phyloP scores from a whole-genome alignment of 768 basidiomycete species.

The Pleurotus ostreatus region DNA sequence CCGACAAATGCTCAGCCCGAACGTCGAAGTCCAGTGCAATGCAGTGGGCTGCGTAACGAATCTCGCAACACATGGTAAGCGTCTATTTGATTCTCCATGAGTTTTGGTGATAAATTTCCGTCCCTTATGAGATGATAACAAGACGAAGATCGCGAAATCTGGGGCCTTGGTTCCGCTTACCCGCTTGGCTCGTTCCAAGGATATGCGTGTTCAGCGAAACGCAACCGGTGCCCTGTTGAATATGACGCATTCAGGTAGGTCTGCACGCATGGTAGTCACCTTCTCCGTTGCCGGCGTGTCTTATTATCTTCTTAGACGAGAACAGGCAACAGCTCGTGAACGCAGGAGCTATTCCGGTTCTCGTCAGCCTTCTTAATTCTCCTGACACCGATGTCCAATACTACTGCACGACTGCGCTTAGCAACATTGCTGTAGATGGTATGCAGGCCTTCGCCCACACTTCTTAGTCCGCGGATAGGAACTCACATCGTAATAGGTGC shows the following conservation, averaged over 20 bases:
- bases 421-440: slow-evolving; percentile 98
- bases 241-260: slow-evolving; percentile 96
- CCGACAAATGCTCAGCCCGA: slow-evolving; percentile 97
- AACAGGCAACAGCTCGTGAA: slow-evolving; percentile 98
- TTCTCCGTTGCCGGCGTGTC: background rate
- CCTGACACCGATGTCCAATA: slow-evolving; percentile 99
- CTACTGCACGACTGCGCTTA: slow-evolving; percentile 97
- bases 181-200: slow-evolving; percentile 92
- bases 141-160: slow-evolving; percentile 99
- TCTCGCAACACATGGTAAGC: slow-evolving; percentile 91
- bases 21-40: slow-evolving; percentile 99
- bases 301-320: slow-evolving; percentile 59
- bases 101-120: background rate
- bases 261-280: slow-evolving; percentile 1
- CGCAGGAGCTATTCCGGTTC: slow-evolving; percentile 96
- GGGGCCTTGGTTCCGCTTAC: slow-evolving; percentile 98
- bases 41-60: slow-evolving; percentile 99
- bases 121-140: slow-evolving; percentile 84
- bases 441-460: slow-evolving; percentile 5
- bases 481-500: slow-evolving; percentile 36
- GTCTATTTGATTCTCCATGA: slow-evolving; percentile 8
- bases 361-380: slow-evolving; percentile 90
- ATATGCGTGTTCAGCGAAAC: slow-evolving; percentile 98
- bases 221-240: slow-evolving; percentile 97
- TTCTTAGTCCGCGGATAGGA: background rate